Conservation (phyloP, 306 rosid species). For the Aeschynomene evenia region DNA sequence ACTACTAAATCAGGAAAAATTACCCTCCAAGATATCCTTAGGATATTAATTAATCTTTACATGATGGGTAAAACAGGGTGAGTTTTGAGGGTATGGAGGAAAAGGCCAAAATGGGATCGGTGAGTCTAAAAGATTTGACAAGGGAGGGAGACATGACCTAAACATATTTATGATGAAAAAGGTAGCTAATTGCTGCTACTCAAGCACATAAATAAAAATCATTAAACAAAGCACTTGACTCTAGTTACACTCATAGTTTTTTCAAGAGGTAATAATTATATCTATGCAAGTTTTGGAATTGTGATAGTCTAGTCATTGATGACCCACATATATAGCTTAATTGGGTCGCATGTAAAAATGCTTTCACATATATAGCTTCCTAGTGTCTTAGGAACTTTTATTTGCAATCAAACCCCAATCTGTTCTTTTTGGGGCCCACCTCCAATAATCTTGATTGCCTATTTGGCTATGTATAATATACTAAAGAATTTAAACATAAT, state of each 20-base stretch:
- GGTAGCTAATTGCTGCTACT: slow-evolving; percentile 18
- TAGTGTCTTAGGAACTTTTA: slow-evolving; percentile 27
- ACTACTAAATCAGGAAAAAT: too few relatives aligned
- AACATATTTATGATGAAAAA: slow-evolving; percentile 33
- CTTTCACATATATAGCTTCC: background rate
- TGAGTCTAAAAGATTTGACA: slow-evolving; percentile 3
- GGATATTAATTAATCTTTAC: background rate
- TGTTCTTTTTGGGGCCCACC: slow-evolving; percentile 35
- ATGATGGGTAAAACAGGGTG: slow-evolving; percentile 10
- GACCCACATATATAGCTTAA: slow-evolving; percentile 30
- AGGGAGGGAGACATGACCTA: slow-evolving; percentile 10
- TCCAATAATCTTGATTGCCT: slow-evolving; percentile 27
- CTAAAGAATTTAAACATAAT: too few relatives aligned
- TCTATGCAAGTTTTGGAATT: slow-evolving; percentile 12
- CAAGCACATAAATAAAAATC: slow-evolving; percentile 25
- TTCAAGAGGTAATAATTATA: slow-evolving; percentile 27
- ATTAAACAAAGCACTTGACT: slow-evolving; percentile 33
- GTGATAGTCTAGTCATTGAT: slow-evolving; percentile 30
- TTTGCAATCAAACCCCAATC: slow-evolving; percentile 34
- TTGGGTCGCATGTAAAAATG: slow-evolving; percentile 22
- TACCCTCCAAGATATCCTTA: too few relatives aligned
- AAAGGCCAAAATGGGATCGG: slow-evolving; percentile 14
- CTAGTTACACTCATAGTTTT: slow-evolving; percentile 1
- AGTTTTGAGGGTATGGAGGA: slow-evolving; percentile 12
- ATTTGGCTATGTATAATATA: slow-evolving; percentile 20